Evolutionary conservation across 352 stramenopile species (phyloP).

Genomic region (Phytophthora rubi): DNA sequence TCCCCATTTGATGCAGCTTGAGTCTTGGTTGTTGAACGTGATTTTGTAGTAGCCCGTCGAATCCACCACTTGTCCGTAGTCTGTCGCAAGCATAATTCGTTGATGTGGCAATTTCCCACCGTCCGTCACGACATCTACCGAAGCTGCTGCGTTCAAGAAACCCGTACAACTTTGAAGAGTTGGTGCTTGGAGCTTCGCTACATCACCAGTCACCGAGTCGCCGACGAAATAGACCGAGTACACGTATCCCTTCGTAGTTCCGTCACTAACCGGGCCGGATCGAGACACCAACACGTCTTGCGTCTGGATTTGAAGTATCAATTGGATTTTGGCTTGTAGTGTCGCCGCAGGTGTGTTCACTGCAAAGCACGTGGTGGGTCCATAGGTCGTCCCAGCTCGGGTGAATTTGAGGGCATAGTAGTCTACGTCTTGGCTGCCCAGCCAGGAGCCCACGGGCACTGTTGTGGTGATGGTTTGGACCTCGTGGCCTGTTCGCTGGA

Average conservation of each 20-base stretch:
- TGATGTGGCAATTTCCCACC: slow-evolving; percentile 87
- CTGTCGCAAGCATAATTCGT: slow-evolving; percentile 77
- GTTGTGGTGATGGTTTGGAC: slow-evolving; percentile 82
- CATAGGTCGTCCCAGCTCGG: slow-evolving; percentile 29
- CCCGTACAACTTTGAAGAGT: slow-evolving; percentile 34
- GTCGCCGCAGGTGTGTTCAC: slow-evolving; percentile 28
- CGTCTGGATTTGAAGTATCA: slow-evolving; percentile 17
- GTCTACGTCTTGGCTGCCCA: slow-evolving; percentile 6
- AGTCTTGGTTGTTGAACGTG: slow-evolving; percentile 34
- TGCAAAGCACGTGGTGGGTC: slow-evolving; percentile 44
- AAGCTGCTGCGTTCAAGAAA: slow-evolving; percentile 32
- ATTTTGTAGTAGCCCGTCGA: slow-evolving; percentile 65
- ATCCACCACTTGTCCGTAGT: slow-evolving; percentile 79
- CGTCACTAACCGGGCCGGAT: slow-evolving; percentile 36
- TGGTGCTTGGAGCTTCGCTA: slow-evolving; percentile 48
- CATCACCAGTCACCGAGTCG: slow-evolving; percentile 78
- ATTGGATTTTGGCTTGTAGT: slow-evolving; percentile 16
- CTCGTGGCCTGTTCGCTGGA: slow-evolving; percentile 91
- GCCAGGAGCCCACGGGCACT: slow-evolving; percentile 41
- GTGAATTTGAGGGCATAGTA: slow-evolving; percentile 55
- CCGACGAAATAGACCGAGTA: slow-evolving; percentile 95
- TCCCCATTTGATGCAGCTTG: slow-evolving; percentile 66
- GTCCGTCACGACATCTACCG: slow-evolving; percentile 61
- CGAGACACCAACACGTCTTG: slow-evolving; percentile 63
- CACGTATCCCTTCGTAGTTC: slow-evolving; percentile 66